Percentiles rank a stretch among this genome's conserved stretches.
These are phyloP conservation scores for Globisporangium rhizosaccharum DNA, from an alignment of 352 stramenopile genomes.

Conservation along the genomic window DNA sequence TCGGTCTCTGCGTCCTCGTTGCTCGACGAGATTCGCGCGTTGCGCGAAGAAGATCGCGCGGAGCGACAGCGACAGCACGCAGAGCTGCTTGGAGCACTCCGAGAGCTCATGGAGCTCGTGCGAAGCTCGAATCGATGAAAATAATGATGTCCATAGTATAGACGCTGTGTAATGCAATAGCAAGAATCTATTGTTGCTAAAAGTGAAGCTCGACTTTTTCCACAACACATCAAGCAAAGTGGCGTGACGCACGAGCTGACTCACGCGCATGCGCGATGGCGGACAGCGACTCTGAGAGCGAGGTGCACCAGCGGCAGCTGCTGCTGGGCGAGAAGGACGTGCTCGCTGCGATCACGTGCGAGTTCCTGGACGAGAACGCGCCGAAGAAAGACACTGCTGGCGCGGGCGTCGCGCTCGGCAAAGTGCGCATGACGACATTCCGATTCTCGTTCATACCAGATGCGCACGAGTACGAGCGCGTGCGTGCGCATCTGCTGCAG, in stretches of 20 bases:
- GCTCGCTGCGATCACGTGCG: constrained; percentile 63
- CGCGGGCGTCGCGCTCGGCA: constrained; percentile 55
- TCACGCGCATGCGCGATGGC: constrained; percentile 15
- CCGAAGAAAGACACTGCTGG: constrained; percentile 53
- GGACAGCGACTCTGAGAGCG: constrained; percentile 16
- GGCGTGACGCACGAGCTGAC: not conserved
- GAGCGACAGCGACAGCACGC: constrained; percentile 46
- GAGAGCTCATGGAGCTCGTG: constrained; percentile 33
- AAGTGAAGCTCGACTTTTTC: not conserved
- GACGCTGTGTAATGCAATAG: not conserved
- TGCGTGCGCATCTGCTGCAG: constrained; percentile 44
- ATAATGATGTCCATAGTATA: not conserved
- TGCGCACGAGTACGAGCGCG: constrained; percentile 47
- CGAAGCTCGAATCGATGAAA: not conserved
- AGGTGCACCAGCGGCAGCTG: constrained; percentile 29
- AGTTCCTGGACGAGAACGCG: constrained; percentile 63
- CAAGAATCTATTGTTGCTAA: not conserved
- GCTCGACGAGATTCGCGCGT: constrained; percentile 25
- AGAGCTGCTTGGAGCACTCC: constrained; percentile 49
- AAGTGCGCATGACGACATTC: constrained; percentile 82
- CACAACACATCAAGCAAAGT: too few species aligned
- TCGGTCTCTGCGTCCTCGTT: constrained; percentile 11
- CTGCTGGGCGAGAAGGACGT: constrained; percentile 75
- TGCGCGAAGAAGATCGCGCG: constrained; percentile 34
- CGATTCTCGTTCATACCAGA: constrained; percentile 79